Conservation (phyloP, 2,329 filamentous ascomycete species). For the Biscogniauxia marginata region DNA sequence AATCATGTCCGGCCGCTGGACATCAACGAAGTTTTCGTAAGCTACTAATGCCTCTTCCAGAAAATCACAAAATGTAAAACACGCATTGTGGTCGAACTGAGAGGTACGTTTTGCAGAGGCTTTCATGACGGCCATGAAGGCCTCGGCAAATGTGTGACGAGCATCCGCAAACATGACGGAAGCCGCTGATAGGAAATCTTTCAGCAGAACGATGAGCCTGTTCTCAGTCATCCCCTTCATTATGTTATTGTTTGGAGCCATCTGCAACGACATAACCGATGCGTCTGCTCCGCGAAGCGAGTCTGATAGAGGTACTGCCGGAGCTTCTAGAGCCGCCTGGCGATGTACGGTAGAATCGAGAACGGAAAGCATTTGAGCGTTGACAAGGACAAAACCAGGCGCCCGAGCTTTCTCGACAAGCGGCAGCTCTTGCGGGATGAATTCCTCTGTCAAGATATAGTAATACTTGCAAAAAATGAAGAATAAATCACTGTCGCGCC, state of each 20-base stretch:
- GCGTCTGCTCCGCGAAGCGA: conserved; percentile 60
- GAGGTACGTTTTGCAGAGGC: conserved; percentile 73
- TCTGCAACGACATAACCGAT: conserved; percentile 59
- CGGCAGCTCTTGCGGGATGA: conserved; percentile 56
- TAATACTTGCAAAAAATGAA: conserved; percentile 91
- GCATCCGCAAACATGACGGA: conserved; percentile 39
- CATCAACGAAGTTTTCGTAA: conserved; percentile 47
- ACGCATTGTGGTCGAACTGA: conserved; percentile 77
- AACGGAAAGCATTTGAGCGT: conserved; percentile 76
- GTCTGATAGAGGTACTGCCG: conserved; percentile 45
- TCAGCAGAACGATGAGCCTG: conserved; percentile 75
- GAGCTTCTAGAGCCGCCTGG: conserved; percentile 54
- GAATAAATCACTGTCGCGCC: conserved; percentile 83
- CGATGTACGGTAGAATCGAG: conserved; percentile 83
- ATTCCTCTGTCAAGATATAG: conserved; percentile 74
- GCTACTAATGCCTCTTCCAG: conserved; percentile 77
- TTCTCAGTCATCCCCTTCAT: conserved; percentile 86
- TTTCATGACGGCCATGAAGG: conserved; percentile 72
- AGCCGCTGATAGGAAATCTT: conserved; percentile 67
- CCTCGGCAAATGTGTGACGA: conserved; percentile 71
- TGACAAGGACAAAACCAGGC: conserved; percentile 76
- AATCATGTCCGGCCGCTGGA: conserved; percentile 34
- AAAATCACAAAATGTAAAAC: conserved; percentile 89
- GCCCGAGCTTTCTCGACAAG: conserved; percentile 59
- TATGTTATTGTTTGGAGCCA: conserved; percentile 64